Base-by-base conservation (phyloP, 2,329 filamentous ascomycete species). In the Fusarium tuaranense region DNA sequence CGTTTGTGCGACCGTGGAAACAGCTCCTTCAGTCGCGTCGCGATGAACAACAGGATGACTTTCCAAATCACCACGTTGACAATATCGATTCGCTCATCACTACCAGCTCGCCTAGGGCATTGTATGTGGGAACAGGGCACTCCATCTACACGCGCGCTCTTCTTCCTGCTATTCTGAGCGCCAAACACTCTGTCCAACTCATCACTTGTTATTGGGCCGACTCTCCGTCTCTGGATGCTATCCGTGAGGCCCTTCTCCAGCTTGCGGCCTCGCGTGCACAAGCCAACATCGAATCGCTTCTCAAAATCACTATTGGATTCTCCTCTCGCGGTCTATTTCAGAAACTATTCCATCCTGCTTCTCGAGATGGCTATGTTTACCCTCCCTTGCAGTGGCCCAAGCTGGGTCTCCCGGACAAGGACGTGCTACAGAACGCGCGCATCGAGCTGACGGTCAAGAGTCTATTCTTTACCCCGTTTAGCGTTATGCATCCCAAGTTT, bases 401-500 rank as follows among this genome's bases (percentile, higher is more conserved):
- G 65, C 85, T 97, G 2, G 92, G 93, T 0, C 84, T 97, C 5
- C 93, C 93, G 0, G 79, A 85, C 1, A 84, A 87, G 5, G 82
- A 85, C 8, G 74, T 84, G 6, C 80, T 92, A 3, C 85, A 88
- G 38, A 84, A 90, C 5, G 86, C 83, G 1, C 90, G 90, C 4
- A 87, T 97, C 20, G 89, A 95, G 63, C 79, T 97, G 38, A 85
- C 87, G 0, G 89, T 95, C 66, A 95, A 95, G 84, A 94, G 91
- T 72, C 86, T 96, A 9, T 97, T 97, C 82, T 91, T 96, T 72
- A 85, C 92, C 3, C 94, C 94, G 0, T 91, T 97, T 69, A 94
- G 93, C 78, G 92, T 97, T n/a, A 93, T 97, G 91, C 94, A 97
- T 79, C 92, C 94, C 0, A 97, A 97, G 78, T 96, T 94, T 76